Conservation (phyloP, 495 filamentous ascomycete genomes). For the Poronia punctata region DNA sequence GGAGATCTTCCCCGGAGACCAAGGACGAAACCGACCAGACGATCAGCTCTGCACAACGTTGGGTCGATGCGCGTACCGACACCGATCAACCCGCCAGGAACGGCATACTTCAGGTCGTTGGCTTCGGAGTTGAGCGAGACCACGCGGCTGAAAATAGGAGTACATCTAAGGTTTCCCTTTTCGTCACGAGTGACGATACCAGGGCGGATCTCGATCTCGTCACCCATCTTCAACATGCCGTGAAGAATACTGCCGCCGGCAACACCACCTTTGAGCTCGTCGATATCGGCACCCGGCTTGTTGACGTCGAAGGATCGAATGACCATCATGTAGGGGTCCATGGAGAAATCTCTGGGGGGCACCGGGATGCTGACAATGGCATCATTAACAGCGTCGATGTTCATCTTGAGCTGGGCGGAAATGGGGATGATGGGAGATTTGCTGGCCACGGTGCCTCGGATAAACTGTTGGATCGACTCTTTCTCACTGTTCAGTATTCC, state of each 20-base stretch:
- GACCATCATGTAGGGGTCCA: constrained; percentile 93
- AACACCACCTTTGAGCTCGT: constrained; percentile 97
- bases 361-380: constrained; percentile 88
- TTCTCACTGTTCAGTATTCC: background rate
- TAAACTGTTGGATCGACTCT: constrained; percentile 93
- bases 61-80: constrained; percentile 96
- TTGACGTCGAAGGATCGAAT: constrained; percentile 99
- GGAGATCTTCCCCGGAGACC: constrained; percentile 87
- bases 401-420: constrained; percentile 98
- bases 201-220: constrained; percentile 96
- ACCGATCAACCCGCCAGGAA: constrained; percentile 93
- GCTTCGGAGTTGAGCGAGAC: constrained; percentile 93
- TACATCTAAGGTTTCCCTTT: constrained; percentile 89
- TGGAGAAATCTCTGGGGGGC: constrained; percentile 78
- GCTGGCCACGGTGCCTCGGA: constrained; percentile 92
- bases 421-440: constrained; percentile 96
- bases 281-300: constrained; percentile 99
- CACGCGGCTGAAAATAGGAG: constrained; percentile 90
- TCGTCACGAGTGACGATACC: constrained; percentile 93
- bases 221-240: constrained; percentile 89
- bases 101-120: constrained; percentile 96
- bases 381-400: constrained; percentile 97
- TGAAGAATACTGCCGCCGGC: constrained; percentile 94
- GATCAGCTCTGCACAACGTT: constrained; percentile 95
- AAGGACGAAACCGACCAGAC: constrained; percentile 95